These are phyloP conservation scores for Penicillium arizonense DNA, from an alignment of 495 filamentous ascomycete genomes.

Conservation along the genomic window DNA sequence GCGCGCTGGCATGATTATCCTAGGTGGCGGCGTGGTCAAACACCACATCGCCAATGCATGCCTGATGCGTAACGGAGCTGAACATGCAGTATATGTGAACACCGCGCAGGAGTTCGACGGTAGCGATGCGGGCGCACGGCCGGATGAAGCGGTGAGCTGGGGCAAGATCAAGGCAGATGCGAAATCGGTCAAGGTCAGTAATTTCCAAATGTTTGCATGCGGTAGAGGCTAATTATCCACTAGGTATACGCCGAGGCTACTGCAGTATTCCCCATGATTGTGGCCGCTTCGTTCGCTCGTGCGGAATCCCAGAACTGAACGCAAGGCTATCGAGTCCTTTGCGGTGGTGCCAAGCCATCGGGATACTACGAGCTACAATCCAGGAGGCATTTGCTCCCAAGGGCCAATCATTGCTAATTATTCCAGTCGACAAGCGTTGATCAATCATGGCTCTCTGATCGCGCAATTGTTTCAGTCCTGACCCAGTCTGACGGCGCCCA, in stretches of 20 bases:
- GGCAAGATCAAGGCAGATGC: slow-evolving; percentile 92
- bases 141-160: slow-evolving; percentile 97
- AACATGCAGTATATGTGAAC: slow-evolving; percentile 95
- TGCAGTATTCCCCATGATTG: slow-evolving; percentile 87
- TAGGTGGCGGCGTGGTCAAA: slow-evolving; percentile 91
- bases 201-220: neutral
- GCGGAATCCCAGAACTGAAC: slow-evolving; percentile 14
- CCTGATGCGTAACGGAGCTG: slow-evolving; percentile 94
- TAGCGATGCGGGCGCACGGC: slow-evolving; percentile 91
- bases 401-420: neutral
- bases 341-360: slow-evolving; percentile 10
- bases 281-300: slow-evolving; percentile 85
- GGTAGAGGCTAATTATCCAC: neutral
- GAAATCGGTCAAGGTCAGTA: slow-evolving; percentile 76
- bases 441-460: neutral
- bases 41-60: slow-evolving; percentile 98
- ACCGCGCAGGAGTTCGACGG: slow-evolving; percentile 97
- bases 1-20: slow-evolving; percentile 86
- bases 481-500: too few species aligned
- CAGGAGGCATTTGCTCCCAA: neutral
- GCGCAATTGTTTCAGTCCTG: neutral
- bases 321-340: neutral
- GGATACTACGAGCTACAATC: slow-evolving; percentile 9
- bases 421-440: neutral
- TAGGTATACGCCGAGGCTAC: slow-evolving; percentile 92